Base-by-base conservation (phyloP, 1,284 basidiomycete species). In the Cutaneotrichosporon sp. region DNA sequence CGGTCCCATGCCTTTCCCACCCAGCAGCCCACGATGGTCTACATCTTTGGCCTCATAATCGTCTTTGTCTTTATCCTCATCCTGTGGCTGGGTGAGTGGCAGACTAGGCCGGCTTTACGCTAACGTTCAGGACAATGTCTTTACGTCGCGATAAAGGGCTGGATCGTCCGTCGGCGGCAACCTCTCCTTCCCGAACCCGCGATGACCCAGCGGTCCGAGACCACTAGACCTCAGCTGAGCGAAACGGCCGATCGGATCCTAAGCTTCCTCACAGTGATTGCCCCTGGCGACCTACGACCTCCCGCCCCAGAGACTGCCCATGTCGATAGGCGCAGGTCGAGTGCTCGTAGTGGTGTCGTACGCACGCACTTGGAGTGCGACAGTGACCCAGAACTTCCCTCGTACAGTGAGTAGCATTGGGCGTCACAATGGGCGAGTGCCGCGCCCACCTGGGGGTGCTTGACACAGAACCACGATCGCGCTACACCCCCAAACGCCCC, bases 41-140 rank as follows among this genome's bases (percentile, higher is more conserved):
- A 45, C 43, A 36, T 45, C 33, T 45, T 45, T 18, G 43, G 33
- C 43, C 43, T 45, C 18, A 20, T 20, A 12, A 33, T 45, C 20
- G 43, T 45, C 30, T 45, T 45, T 18, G 2, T 45, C 33, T n/a
- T 18, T 18, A 33, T 45, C 18, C 7, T 45, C 4, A 8, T 35
- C 17, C 13, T 35, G 18, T 45, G 43, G 43, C 7, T 9, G 15
- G 7, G 43, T 45, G 13, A 33, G 42, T 44, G 3, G 13, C 23
- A 10, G 26, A 5, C 26, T 30, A 5, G 5, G 7, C 26, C 5
- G 26, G 5, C 10, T 5, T 30, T 10, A 7, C 10, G 26, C 26
- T 30, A 30, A 30, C 26, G 7, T 10, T 5, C 26, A 30, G 26
- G 26, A 10, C 26, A 30, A 30, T 30, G 26, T 30, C 26, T 30